These are phyloP conservation scores for Dryas octopetala DNA, from an alignment of 306 rosid species.

Conservation along the genomic window DNA sequence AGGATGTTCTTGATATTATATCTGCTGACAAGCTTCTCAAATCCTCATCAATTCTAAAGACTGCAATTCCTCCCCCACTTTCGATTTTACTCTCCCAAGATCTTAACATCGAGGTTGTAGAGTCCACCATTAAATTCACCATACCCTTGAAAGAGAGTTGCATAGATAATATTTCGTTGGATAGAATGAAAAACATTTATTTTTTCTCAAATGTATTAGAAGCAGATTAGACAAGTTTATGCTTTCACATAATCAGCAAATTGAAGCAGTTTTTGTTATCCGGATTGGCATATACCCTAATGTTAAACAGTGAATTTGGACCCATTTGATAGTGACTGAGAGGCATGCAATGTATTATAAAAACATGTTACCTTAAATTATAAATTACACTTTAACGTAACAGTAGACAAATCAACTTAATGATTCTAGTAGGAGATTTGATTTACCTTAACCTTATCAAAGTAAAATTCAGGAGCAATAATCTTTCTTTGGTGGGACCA, in stretches of 20 bases:
- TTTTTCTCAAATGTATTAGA: no score
- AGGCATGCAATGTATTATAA: background rate
- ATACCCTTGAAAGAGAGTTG: conserved; percentile 36
- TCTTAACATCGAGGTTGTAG: conserved; percentile 32
- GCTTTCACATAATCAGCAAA: no score
- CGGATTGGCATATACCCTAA: no score
- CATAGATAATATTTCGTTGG: background rate
- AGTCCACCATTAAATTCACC: conserved; percentile 55
- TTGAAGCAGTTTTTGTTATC: no score
- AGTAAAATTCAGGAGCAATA: conserved; percentile 42
- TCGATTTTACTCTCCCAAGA: conserved; percentile 52
- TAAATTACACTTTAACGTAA: background rate
- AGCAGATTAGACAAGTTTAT: no score
- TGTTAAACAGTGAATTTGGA: background rate
- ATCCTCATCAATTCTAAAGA: conserved; percentile 44
- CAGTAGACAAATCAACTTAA: background rate
- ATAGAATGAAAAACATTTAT: no score
- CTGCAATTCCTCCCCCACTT: conserved; percentile 34
- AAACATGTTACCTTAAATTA: background rate
- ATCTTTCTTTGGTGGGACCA: conserved; percentile 49
- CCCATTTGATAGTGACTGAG: background rate
- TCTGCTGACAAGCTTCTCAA: conserved; percentile 51
- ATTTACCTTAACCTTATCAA: conserved; percentile 42
- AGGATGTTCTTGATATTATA: conserved; percentile 55
- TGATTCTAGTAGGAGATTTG: background rate